Evolutionary conservation across 768 basidiomycete species (phyloP), one percentile per base, ranked within the genome.

Genomic region (Coprinopsis sp.): DNA sequence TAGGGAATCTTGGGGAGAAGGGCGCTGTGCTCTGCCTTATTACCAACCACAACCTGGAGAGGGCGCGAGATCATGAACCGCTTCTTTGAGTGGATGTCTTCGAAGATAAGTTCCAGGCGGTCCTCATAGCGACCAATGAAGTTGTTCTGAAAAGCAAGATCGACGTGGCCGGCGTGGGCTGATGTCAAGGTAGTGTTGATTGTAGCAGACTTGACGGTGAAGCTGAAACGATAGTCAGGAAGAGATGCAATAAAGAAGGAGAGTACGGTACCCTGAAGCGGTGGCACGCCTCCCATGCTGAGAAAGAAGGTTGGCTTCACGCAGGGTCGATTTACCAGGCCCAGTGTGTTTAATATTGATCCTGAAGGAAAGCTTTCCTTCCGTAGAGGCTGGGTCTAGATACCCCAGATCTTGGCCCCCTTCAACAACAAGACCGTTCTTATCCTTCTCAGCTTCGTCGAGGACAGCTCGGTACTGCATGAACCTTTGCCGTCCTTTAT

Each of bases 401-500:
- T 82, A 62, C 3, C 70, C 79, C 44, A 82, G 76, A 54, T 84
- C 71, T 11, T 77, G 57, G 5, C 63, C 58, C 1, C 71, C 72
- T 2, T 64, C 58, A 2, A 84, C 59, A 0, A 57, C 52, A 6
- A 82, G 58, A 1, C 76, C 78, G 36, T 81, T 64, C 41, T 78
- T 79, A 50, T 82, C 79, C 33, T 68, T 69, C 41, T 79, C 75
- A 0, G 79, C 74, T 33, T 77, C 76, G 6, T 77, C 74, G 13
- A 80, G 46, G 0, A 68, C 73, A 1, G 65, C 61, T 34, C 66
- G 64, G 49, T 73, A 74, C 4, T 64, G 56, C 0, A 66, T 51
- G 46, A 67, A 77, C 21, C 34, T 8, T 36, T 36, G 19, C 12
- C 8, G 38, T 5, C 25, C 23, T 19, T 19, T 6, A 19, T 39